Evolutionary conservation across 805 yeast species (phyloP), one percentile per base, ranked within the genome.

Genomic region (Lachancea quebecensis): DNA sequence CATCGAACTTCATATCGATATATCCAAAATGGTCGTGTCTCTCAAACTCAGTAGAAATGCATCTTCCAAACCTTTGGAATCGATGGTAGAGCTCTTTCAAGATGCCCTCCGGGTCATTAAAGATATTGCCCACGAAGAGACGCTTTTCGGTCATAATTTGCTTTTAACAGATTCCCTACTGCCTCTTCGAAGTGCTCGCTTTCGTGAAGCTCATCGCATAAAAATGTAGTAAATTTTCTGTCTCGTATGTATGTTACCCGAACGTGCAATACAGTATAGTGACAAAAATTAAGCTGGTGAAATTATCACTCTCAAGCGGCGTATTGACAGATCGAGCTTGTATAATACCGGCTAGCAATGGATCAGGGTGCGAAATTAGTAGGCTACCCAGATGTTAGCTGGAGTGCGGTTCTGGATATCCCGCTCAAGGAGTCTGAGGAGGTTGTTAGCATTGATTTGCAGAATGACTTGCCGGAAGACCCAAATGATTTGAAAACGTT

Each of bases 381-480:
- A 35, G 55, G 44, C 9, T 63, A 64, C 46, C 67, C 65, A 6
- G 38, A 47, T 10, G 55, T 61, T 57, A 56, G 57, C 41, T 61
- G 67, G 66, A 58, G 62, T 15, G 52, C 53, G 8, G 42, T 63
- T 6, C 41, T 69, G 35, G 74, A 70, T 62, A 83, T 91, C 57
- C 96, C 95, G 36, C 69, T 88, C 59, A 74, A 73, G 50, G 83
- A 76, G 46, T 81, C 82, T 47, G 85, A 83, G 56, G 95, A 89
- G 66, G 85, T 87, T 50, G 96, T 91, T 51, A 83, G 87, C 42
- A 78, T 93, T 54, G 91, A 89, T 57, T 73, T 85, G 48, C 76
- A 76, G 42, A 79, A 81, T 31, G 98, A 91, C 58, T 71, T 89
- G 46, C 95, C 96, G 4, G 95, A 86, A 17, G 96, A 91, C 62